These are phyloP conservation scores for Didymella exigua DNA, from an alignment of 2,329 filamentous ascomycete genomes.

Conservation along the genomic window DNA sequence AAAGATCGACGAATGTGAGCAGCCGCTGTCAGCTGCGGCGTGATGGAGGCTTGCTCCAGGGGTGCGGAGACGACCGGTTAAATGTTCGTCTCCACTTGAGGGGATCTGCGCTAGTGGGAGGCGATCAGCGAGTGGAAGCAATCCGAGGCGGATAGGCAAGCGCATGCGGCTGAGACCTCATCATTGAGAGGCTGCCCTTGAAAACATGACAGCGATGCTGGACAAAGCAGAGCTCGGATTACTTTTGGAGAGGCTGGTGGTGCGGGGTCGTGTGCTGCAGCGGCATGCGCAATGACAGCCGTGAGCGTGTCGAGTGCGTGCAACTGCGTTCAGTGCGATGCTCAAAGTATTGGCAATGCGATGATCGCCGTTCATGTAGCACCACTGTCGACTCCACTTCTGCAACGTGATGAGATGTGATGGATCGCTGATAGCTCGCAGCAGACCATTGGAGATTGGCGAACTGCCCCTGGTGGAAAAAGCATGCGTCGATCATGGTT, in stretches of 20 bases:
- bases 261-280: neutral
- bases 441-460: conserved; percentile 19
- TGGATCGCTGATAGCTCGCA: conserved; percentile 12
- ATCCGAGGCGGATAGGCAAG: conserved; percentile 1
- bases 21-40: conserved; percentile 14
- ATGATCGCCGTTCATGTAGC: conserved; percentile 6
- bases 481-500: conserved; percentile 20
- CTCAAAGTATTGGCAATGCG: neutral
- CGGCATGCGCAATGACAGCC: neutral
- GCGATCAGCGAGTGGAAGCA: conserved; percentile 4
- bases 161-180: conserved; percentile 5
- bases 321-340: neutral
- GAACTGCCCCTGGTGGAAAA: conserved; percentile 15
- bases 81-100: conserved; percentile 12
- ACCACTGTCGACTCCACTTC: conserved; percentile 8
- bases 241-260: neutral
- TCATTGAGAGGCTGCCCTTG: neutral
- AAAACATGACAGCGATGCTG: neutral
- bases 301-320: neutral
- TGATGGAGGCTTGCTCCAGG: conserved; percentile 7
- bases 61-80: conserved; percentile 16
- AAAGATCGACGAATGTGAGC: neutral
- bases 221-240: neutral
- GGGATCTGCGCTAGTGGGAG: conserved; percentile 8
- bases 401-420: conserved; percentile 19